Evolutionary conservation across 2,329 filamentous ascomycete species (phyloP).

Genomic region (Microsporum canis): DNA sequence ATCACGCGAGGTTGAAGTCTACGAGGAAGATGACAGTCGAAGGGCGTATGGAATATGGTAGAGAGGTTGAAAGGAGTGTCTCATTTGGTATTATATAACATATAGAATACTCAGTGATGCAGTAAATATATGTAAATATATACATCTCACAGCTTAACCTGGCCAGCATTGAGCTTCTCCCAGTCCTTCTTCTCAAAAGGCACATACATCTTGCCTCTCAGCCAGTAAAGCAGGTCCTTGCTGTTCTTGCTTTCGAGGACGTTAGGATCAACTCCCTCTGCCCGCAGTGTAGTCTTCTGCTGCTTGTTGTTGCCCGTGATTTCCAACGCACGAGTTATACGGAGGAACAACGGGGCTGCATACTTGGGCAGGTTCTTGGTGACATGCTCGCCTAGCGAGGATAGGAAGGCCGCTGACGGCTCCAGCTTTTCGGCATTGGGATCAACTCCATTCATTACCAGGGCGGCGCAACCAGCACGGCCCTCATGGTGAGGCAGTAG

Average conservation of each 20-base stretch:
- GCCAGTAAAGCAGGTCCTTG: slow-evolving; percentile 52
- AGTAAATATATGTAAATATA: too few species aligned
- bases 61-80: not conserved
- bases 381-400: slow-evolving; percentile 52
- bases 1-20: not conserved
- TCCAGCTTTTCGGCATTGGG: slow-evolving; percentile 10
- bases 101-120: not conserved
- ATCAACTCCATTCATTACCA: slow-evolving; percentile 41
- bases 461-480: slow-evolving; percentile 66
- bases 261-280: slow-evolving; percentile 59
- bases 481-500: slow-evolving; percentile 70
- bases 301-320: slow-evolving; percentile 82
- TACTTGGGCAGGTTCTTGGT: slow-evolving; percentile 54
- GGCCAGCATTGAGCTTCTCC: slow-evolving; percentile 53
- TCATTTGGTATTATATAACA: not conserved
- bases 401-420: slow-evolving; percentile 37
- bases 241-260: slow-evolving; percentile 33
- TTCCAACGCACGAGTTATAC: slow-evolving; percentile 52
- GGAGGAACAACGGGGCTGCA: slow-evolving; percentile 66
- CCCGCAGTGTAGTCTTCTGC: slow-evolving; percentile 63
- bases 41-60: not conserved
- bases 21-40: not conserved
- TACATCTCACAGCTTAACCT: slow-evolving; percentile 48
- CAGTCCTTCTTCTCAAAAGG: slow-evolving; percentile 58
- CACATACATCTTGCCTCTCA: slow-evolving; percentile 55